These are phyloP conservation scores for Talaromyces sp. DNA, from an alignment of 2,329 filamentous ascomycete genomes.

Conservation along the genomic window DNA sequence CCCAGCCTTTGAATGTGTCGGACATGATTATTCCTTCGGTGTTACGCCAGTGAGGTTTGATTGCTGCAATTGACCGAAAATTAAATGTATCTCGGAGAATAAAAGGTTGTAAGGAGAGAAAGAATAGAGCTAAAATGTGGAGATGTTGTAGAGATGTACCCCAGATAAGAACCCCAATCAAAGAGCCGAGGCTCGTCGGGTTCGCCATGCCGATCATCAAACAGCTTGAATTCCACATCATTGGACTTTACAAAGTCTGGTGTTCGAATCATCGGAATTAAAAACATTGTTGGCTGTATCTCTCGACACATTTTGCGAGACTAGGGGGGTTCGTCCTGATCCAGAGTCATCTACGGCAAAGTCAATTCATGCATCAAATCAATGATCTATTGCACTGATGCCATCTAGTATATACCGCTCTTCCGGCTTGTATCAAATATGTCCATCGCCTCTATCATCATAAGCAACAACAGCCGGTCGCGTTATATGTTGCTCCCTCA, in stretches of 20 bases:
- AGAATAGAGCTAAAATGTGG: neutral
- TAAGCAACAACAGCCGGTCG: neutral
- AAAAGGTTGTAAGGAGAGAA: neutral
- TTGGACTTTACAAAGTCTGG: neutral
- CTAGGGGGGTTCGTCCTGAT: neutral
- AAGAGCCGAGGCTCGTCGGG: slow-evolving; percentile 1
- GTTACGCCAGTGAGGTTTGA: neutral
- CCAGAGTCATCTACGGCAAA: neutral
- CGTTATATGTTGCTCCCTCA: too few relatives aligned
- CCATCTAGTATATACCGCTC: neutral
- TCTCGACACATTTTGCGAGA: neutral
- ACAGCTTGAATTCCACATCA: neutral
- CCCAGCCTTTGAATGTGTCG: slow-evolving; percentile 38
- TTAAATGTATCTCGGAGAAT: too few relatives aligned
- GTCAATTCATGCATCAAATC: neutral
- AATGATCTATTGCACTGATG: neutral
- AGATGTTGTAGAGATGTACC: neutral
- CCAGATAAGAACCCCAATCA: neutral
- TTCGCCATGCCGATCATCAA: neutral
- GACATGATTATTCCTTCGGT: neutral
- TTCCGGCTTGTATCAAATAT: neutral
- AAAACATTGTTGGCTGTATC: neutral
- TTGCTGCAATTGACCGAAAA: neutral
- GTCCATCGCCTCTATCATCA: neutral
- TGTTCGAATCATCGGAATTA: neutral